Percentiles rank a stretch among this genome's conserved stretches.
Evolutionary conservation across 2,329 filamentous ascomycete genomes (phyloP).

Genomic region (Chalara sp.): DNA sequence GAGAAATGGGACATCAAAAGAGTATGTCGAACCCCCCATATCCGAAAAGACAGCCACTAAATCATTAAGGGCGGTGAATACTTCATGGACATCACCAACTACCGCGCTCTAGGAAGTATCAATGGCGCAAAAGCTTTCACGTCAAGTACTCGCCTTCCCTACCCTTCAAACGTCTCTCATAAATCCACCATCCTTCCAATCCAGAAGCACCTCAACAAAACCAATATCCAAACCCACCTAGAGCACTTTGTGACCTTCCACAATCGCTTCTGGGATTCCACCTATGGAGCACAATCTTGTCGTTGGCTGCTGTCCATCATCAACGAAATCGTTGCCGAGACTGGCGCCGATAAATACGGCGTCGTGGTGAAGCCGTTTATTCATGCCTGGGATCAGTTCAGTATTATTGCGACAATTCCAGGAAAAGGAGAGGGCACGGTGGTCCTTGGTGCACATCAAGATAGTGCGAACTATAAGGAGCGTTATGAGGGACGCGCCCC

Average conservation of each 20-base stretch:
- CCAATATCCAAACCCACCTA: slow-evolving; percentile 68
- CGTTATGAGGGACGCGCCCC: slow-evolving; percentile 39
- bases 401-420: slow-evolving; percentile 81
- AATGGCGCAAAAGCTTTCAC: slow-evolving; percentile 33
- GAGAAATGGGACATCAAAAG: slow-evolving; percentile 85
- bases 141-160: slow-evolving; percentile 30
- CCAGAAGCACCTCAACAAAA: slow-evolving; percentile 60
- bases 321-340: slow-evolving; percentile 58
- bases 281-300: slow-evolving; percentile 72
- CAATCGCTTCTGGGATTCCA: slow-evolving; percentile 72
- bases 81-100: slow-evolving; percentile 89
- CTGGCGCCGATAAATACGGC: slow-evolving; percentile 57
- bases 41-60: slow-evolving; percentile 38
- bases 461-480: slow-evolving; percentile 67
- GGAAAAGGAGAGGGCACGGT: slow-evolving; percentile 76
- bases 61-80: slow-evolving; percentile 55
- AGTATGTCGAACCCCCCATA: slow-evolving; percentile 41
- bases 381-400: slow-evolving; percentile 80
- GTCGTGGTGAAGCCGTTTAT: slow-evolving; percentile 66
- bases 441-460: slow-evolving; percentile 83
- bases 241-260: slow-evolving; percentile 71
- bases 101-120: slow-evolving; percentile 51
- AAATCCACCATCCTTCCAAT: slow-evolving; percentile 60
- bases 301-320: slow-evolving; percentile 77
- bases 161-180: slow-evolving; percentile 56